phyloP scores from a whole-genome alignment of 441 rosid genomes.

The Flueggea neowawraea region DNA sequence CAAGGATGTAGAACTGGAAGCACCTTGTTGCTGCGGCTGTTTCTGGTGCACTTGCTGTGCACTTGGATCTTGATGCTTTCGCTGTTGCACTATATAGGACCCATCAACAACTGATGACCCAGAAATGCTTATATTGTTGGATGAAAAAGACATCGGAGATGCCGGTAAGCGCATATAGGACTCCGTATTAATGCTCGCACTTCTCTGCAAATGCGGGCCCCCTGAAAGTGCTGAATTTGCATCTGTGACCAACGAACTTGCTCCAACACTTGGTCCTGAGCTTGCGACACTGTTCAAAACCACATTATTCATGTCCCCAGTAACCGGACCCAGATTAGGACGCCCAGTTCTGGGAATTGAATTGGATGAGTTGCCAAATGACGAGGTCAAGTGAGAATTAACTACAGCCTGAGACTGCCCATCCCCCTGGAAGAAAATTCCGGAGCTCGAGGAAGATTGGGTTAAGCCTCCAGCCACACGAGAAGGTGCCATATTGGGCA shows the following conservation, averaged over 20 bases:
- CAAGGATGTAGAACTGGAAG: slow-evolving; percentile 75
- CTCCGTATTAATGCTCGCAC: slow-evolving; percentile 93
- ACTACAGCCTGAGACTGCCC: slow-evolving; percentile 85
- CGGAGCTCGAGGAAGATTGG: slow-evolving; percentile 94
- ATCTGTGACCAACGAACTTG: slow-evolving; percentile 95
- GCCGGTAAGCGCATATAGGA: slow-evolving; percentile 97
- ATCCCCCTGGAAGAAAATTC: slow-evolving; percentile 96
- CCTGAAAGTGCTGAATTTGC: slow-evolving; percentile 94
- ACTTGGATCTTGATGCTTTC: slow-evolving; percentile 63
- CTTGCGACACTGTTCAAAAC: slow-evolving; percentile 81
- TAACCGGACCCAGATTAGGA: slow-evolving; percentile 63
- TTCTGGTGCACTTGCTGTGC: slow-evolving; percentile 54
- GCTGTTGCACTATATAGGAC: slow-evolving; percentile 71
- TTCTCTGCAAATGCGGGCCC: slow-evolving; percentile 91
- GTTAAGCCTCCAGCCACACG: slow-evolving; percentile 80
- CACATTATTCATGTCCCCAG: slow-evolving; percentile 82
- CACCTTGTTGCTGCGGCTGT: slow-evolving; percentile 61
- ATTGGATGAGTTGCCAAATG: slow-evolving; percentile 79
- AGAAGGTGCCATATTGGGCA: slow-evolving; percentile 74
- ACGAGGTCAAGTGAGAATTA: slow-evolving; percentile 84
- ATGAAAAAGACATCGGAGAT: slow-evolving; percentile 93
- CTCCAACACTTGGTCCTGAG: slow-evolving; percentile 94
- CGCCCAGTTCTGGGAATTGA: slow-evolving; percentile 71
- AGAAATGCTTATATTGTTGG: slow-evolving; percentile 87
- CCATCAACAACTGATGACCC: slow-evolving; percentile 91